Conservation (phyloP, 371 early-diverging fungal genomes). For the Actinomucor elegans region DNA sequence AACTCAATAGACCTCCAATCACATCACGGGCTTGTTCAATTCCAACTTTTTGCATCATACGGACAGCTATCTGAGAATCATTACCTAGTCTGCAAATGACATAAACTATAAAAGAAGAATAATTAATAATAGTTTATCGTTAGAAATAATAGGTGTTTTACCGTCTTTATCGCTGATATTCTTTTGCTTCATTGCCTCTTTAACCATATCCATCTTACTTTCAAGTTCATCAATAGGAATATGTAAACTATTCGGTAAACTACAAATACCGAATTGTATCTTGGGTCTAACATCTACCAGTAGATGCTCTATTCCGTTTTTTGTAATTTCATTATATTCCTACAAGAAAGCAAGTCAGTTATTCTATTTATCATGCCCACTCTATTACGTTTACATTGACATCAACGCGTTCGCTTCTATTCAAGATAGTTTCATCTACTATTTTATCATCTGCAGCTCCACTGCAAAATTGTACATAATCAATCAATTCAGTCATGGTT, state of each 20-base stretch:
- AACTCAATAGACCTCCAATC: conserved; percentile 78
- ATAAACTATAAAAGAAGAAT: conserved; percentile 61
- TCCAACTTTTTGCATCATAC: conserved; percentile 57
- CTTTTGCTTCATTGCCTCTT: conserved; percentile 26
- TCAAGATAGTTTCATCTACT: conserved; percentile 22
- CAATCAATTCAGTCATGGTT: conserved; percentile 72
- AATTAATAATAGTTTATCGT: conserved; percentile 17
- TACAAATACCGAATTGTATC: conserved; percentile 83
- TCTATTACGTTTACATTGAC: conserved; percentile 31
- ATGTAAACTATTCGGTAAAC: conserved; percentile 64
- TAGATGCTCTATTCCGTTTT: conserved; percentile 54
- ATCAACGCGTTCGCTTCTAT: conserved; percentile 27
- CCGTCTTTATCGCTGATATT: conserved; percentile 26
- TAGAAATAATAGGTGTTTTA: too few species aligned
- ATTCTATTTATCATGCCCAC: too few species aligned
- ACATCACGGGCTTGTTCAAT: conserved; percentile 68
- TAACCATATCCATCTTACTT: conserved; percentile 39
- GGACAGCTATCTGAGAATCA: conserved; percentile 86
- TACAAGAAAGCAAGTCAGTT: too few species aligned
- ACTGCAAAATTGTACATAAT: conserved; percentile 92
- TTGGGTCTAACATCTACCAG: conserved; percentile 87
- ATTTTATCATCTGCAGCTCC: conserved; percentile 69
- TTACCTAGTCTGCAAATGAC: conserved; percentile 92
- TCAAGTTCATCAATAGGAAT: conserved; percentile 53
- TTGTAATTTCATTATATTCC: conserved; percentile 40